Percentiles rank a stretch among this genome's conserved stretches.
phyloP scores from a whole-genome alignment of 495 filamentous ascomycete genomes.

The Bacidia gigantensis region DNA sequence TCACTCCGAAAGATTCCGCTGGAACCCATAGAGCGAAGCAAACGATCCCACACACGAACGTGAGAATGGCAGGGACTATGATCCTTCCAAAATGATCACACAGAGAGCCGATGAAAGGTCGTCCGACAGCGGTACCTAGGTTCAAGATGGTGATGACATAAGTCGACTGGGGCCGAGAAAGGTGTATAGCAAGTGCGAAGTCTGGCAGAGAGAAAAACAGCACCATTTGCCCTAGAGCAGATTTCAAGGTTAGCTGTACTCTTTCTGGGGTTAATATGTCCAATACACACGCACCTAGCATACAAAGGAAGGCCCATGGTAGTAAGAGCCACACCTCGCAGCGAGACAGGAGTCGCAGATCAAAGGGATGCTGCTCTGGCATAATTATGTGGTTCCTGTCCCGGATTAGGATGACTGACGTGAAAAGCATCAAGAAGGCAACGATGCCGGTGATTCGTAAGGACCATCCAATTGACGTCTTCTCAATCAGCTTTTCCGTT shows the following conservation, averaged over 20 bases:
- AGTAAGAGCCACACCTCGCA: conserved; percentile 32
- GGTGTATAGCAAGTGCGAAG: conserved; percentile 38
- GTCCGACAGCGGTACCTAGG: conserved; percentile 47
- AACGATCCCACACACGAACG: conserved; percentile 41
- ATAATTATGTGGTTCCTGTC: conserved; percentile 31
- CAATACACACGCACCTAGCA: too few relatives aligned
- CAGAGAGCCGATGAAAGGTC: conserved; percentile 52
- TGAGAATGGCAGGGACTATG: conserved; percentile 45
- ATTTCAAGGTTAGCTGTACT: too few relatives aligned
- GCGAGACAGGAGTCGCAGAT: conserved; percentile 24
- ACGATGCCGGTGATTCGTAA: conserved; percentile 37
- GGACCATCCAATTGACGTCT: conserved; percentile 33
- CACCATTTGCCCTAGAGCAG: conserved; percentile 37
- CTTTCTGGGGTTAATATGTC: too few relatives aligned
- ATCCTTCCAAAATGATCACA: conserved; percentile 52
- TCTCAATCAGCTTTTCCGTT: conserved; percentile 32
- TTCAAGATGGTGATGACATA: conserved; percentile 55
- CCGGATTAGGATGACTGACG: conserved; percentile 27
- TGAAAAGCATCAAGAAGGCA: conserved; percentile 27
- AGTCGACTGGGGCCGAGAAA: conserved; percentile 44
- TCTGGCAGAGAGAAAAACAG: conserved; percentile 33
- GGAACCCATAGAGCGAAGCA: conserved; percentile 57
- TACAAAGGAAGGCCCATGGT: conserved; percentile 32
- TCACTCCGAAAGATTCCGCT: conserved; percentile 40
- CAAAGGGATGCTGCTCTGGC: conserved; percentile 21